These are phyloP conservation scores for Chrysoporthe cubensis DNA, from an alignment of 2,329 filamentous ascomycete species.

Conservation along the genomic window DNA sequence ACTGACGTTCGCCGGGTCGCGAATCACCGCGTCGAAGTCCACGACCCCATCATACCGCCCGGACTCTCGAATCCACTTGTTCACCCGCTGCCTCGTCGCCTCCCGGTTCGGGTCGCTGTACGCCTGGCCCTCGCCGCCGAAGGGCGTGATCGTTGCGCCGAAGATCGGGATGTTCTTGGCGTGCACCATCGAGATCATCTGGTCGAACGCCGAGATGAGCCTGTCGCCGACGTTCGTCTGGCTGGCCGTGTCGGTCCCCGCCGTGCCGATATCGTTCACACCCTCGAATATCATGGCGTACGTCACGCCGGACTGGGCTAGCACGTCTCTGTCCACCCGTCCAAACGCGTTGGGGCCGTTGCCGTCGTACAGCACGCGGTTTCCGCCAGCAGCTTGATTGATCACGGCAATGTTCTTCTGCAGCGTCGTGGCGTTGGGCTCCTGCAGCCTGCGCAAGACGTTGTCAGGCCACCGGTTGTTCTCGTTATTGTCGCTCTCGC, in stretches of 20 bases:
- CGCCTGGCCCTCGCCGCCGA: conserved; percentile 49
- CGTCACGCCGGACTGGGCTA: conserved; percentile 56
- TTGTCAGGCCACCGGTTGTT: conserved; percentile 56
- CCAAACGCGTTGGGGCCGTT: conserved; percentile 61
- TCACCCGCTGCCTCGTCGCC: conserved; percentile 56
- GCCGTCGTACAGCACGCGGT: conserved; percentile 62
- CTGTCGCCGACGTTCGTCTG: conserved; percentile 51
- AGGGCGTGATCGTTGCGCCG: conserved; percentile 55
- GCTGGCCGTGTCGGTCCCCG: conserved; percentile 43
- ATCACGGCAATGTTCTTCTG: conserved; percentile 51
- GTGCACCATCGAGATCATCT: conserved; percentile 59
- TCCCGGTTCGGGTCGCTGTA: conserved; percentile 59
- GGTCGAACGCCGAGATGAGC: conserved; percentile 58
- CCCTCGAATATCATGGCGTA: conserved; percentile 66
- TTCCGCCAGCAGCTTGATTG: conserved; percentile 68
- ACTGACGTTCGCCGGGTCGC: conserved; percentile 51
- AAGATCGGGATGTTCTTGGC: conserved; percentile 57
- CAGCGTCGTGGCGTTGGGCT: conserved; percentile 26
- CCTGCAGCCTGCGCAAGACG: conserved; percentile 50
- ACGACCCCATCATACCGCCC: conserved; percentile 63
- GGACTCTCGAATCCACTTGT: conserved; percentile 59
- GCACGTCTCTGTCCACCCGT: conserved; percentile 63
- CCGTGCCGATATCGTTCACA: conserved; percentile 66
- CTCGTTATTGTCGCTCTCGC: conserved; percentile 60
- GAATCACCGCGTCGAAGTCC: conserved; percentile 62